Evolutionary conservation across 2,329 filamentous ascomycete species (phyloP), one percentile per base, ranked within the genome.

Genomic region (Leptographium radiaticola): DNA sequence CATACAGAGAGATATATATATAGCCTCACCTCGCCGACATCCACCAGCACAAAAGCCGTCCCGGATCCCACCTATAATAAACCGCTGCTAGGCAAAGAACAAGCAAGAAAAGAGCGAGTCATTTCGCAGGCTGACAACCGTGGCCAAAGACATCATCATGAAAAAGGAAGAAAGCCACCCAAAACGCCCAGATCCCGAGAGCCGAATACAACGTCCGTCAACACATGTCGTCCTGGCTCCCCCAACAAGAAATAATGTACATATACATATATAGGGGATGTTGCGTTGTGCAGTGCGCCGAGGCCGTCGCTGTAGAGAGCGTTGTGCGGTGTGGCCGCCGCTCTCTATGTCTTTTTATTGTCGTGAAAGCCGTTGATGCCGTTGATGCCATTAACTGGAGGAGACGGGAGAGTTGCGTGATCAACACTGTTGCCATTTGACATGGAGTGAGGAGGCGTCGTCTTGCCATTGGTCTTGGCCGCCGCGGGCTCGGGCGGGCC

Each of bases 401-500:
- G 10, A 36, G n/a, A 18, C 25, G 18, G 4, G 30, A 20, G 8
- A 8, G 39, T 16, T 10, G 12, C 39, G 11, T 6, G 18, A 20
- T 25, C 38, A 13, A 18, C 18, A 11, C 3, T 9, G 16, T 52
- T 42, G 50, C 50, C 50, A 33, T 52, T 45, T 4, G 39, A 11
- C 2, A 6, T 10, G n/a, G n/a, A 9, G 8, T 42, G 49, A 30
- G 31, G 6, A 16, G 18, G 40, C 12, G 42, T 13, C 20, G 43
- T 25, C 44, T 44, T 44, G 51, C 51, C 51, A 20, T 52, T 52
- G 8, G 39, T 18, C 40, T 52, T 44, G 40, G 30, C 42, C 1
- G 40, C 3, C 3, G 51, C 5, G 5, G 20, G 15, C 31, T 46
- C 44, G 1, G 52, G 30, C 6, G 54, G 33, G 10, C 73, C 71